Conservation (phyloP, 805 yeast genomes). For the Myxozyma monticola region DNA sequence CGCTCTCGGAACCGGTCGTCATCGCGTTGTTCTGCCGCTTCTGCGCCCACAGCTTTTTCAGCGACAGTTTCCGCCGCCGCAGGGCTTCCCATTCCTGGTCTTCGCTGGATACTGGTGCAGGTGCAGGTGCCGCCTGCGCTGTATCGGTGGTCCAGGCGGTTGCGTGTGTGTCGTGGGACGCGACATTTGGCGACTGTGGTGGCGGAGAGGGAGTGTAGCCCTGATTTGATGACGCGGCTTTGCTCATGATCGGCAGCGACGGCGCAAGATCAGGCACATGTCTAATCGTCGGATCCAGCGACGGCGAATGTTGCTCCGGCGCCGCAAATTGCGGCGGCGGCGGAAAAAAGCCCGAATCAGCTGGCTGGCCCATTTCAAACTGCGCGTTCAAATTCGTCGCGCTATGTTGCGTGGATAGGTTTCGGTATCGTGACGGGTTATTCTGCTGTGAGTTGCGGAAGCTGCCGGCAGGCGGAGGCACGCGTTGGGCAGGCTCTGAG, state of each 20-base stretch:
- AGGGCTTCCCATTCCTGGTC: conserved; percentile 11
- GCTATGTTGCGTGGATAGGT: conserved; percentile 14
- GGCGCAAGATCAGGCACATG: background rate
- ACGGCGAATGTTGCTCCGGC: background rate
- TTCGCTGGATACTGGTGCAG: background rate
- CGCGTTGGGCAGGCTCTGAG: too few species aligned
- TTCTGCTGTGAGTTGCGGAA: background rate
- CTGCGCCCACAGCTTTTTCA: conserved; percentile 15
- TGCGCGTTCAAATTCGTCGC: conserved; percentile 1
- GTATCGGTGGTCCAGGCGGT: background rate
- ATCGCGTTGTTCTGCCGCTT: too few species aligned
- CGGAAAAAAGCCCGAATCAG: background rate
- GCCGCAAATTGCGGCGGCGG: background rate
- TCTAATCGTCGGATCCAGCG: background rate
- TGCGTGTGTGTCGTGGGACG: background rate
- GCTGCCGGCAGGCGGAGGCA: conserved; percentile 4
- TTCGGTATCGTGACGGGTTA: conserved; percentile 21
- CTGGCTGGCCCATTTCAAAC: background rate
- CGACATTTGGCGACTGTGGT: too few species aligned
- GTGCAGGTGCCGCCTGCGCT: background rate
- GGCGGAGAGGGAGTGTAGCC: too few species aligned
- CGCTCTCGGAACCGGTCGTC: too few species aligned
- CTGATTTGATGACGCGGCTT: background rate
- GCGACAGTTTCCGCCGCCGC: conserved; percentile 1
- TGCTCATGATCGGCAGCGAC: background rate